Evolutionary conservation across 2,329 filamentous ascomycete species (phyloP), one percentile per base, ranked within the genome.

Genomic region (Exophiala sp.): DNA sequence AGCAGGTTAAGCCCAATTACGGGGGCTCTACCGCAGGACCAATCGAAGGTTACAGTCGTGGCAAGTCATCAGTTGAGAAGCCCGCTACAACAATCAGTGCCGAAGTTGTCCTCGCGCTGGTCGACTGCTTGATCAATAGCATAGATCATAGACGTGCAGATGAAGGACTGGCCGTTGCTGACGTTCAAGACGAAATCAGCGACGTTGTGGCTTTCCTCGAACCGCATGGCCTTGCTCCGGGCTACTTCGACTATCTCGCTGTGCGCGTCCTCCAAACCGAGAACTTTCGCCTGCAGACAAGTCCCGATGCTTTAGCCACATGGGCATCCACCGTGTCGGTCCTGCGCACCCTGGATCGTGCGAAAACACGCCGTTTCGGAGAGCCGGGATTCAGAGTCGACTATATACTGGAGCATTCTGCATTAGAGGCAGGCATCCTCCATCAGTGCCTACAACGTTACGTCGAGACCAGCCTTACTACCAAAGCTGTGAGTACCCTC

Each of bases 101-200:
- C 39, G 83, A 86, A 66, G 75, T 85, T 9, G 73, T 84, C 21
- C 70, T 75, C 47, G 77, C 79, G 5, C 74, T 83, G 38, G 68
- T 82, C 29, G 78, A 82, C 61, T 78, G 75, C 12, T 64, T 83
- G 11, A 63, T 78, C 38, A 79, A 76, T 55, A 73, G 72, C 50
- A 61, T 75, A 18, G 76, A 75, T 41, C 32, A 72, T 61, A 57
- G 63, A 58, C 50, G 68, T 66, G 24, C 14, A 11, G 14, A 20
- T 14, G 34, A 8, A 32, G 16, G 45, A 4, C 35, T 32, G 11
- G 16, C 54, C 11, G 11, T 49, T 8, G 21, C 35, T 12, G 21
- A 50, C 20, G 44, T 58, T 14, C 35, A 38, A 40, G 18, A 29
- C 9, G 29, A 46, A 10, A 71, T 33, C 67, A 66, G 34, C 65